Evolutionary conservation across 441 rosid species (phyloP).

Genomic region (Euphorbia schlechtendalii): DNA sequence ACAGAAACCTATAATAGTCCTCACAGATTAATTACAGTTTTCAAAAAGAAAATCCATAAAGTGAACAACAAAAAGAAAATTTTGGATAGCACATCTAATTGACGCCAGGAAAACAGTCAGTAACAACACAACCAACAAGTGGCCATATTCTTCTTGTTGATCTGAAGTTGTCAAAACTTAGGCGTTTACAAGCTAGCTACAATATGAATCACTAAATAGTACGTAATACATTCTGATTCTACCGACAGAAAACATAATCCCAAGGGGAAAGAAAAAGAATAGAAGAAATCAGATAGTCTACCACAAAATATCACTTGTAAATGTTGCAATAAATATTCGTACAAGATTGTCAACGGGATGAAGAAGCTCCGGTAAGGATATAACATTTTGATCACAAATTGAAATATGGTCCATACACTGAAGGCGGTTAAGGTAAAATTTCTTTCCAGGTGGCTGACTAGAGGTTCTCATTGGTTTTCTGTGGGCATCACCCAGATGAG

Average conservation of each 20-base stretch:
- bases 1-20: constrained; percentile 52
- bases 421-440: constrained; percentile 71
- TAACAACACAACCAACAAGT: no score
- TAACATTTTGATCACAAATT: constrained; percentile 28
- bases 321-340: constrained; percentile 74
- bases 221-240: neutral
- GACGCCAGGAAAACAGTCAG: no score
- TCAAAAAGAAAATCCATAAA: constrained; percentile 7
- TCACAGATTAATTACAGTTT: neutral
- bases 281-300: constrained; percentile 19
- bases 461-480: constrained; percentile 18
- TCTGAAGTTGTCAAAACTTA: constrained; percentile 7
- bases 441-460: constrained; percentile 47
- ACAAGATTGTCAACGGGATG: constrained; percentile 58
- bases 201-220: neutral
- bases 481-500: constrained; percentile 13
- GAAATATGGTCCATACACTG: constrained; percentile 38
- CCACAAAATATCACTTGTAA: constrained; percentile 82
- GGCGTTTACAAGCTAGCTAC: constrained; percentile 2
- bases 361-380: constrained; percentile 79
- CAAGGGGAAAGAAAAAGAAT: constrained; percentile 4
- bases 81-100: no score
- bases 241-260: neutral
- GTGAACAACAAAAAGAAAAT: constrained; percentile 3
- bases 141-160: no score